Evolutionary conservation across 257 asterid species (phyloP).

Genomic region (Phtheirospermum japonicum): DNA sequence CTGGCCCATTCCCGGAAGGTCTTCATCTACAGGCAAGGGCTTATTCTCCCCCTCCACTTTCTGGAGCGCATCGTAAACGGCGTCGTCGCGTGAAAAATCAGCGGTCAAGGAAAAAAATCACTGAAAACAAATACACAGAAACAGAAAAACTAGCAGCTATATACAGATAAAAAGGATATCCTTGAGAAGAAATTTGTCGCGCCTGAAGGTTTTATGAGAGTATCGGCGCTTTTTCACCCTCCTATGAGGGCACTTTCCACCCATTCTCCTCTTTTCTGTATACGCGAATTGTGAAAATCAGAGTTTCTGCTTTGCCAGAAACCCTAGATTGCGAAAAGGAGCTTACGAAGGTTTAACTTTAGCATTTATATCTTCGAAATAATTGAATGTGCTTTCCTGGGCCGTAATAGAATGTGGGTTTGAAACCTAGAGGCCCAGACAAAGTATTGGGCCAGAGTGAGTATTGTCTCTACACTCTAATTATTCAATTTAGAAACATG

Average conservation of each 20-base stretch:
- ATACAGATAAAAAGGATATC: too few species aligned
- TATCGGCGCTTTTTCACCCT: slow-evolving; percentile 64
- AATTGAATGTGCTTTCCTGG: neutral
- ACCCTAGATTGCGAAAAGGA: slow-evolving; percentile 1
- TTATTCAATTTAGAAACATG: too few species aligned
- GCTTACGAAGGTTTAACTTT: neutral
- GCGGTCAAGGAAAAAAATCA: too few species aligned
- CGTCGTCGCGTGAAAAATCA: too few species aligned
- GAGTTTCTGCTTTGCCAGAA: slow-evolving; percentile 17
- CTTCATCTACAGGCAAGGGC: slow-evolving; percentile 74
- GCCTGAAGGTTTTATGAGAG: slow-evolving; percentile 66
- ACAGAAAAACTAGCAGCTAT: too few species aligned
- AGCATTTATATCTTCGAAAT: neutral
- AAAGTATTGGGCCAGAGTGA: neutral
- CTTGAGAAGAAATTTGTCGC: slow-evolving; percentile 52
- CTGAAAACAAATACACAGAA: too few species aligned
- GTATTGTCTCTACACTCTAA: too few species aligned
- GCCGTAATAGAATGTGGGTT: neutral
- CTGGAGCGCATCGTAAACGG: slow-evolving; percentile 71
- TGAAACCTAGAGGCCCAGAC: neutral
- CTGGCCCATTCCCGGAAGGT: slow-evolving; percentile 96
- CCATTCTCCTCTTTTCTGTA: slow-evolving; percentile 41
- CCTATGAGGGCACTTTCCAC: slow-evolving; percentile 95
- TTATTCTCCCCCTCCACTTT: slow-evolving; percentile 45
- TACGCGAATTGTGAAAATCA: slow-evolving; percentile 1